These are phyloP conservation scores for Diaporthe caulivora DNA, from an alignment of 2,329 filamentous ascomycete genomes.

Conservation along the genomic window DNA sequence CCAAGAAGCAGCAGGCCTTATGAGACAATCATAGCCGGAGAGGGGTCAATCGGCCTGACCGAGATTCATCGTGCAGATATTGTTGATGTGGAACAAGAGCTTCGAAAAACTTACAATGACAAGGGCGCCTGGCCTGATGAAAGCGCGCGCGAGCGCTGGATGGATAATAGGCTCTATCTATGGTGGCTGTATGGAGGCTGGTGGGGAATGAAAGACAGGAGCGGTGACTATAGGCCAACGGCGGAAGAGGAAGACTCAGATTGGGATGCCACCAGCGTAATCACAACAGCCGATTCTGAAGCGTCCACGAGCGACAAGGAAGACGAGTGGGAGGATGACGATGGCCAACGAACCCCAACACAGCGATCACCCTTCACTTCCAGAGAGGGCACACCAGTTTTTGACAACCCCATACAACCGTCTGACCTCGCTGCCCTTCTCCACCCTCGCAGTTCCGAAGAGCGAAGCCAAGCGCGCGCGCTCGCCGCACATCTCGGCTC, in stretches of 20 bases:
- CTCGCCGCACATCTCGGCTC: slow-evolving; percentile 84
- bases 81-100: slow-evolving; percentile 85
- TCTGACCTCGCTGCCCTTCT: slow-evolving; percentile 82
- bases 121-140: slow-evolving; percentile 48
- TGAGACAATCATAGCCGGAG: slow-evolving; percentile 66
- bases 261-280: slow-evolving; percentile 79
- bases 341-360: slow-evolving; percentile 79
- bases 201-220: slow-evolving; percentile 86
- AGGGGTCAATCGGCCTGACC: slow-evolving; percentile 58
- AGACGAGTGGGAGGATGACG: slow-evolving; percentile 50
- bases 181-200: slow-evolving; percentile 89
- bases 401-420: slow-evolving; percentile 74
- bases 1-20: slow-evolving; percentile 50
- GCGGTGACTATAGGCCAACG: slow-evolving; percentile 78
- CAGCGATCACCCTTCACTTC: slow-evolving; percentile 65
- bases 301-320: slow-evolving; percentile 42
- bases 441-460: slow-evolving; percentile 81
- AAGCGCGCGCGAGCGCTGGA: slow-evolving; percentile 69
- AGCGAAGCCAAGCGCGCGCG: slow-evolving; percentile 83
- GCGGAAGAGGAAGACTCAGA: slow-evolving; percentile 60
- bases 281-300: slow-evolving; percentile 68
- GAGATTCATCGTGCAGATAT: slow-evolving; percentile 70
- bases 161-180: slow-evolving; percentile 81
- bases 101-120: slow-evolving; percentile 66
- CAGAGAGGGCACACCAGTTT: slow-evolving; percentile 68